phyloP scores from a whole-genome alignment of 345 rosid species.

The Dovyalis caffra region DNA sequence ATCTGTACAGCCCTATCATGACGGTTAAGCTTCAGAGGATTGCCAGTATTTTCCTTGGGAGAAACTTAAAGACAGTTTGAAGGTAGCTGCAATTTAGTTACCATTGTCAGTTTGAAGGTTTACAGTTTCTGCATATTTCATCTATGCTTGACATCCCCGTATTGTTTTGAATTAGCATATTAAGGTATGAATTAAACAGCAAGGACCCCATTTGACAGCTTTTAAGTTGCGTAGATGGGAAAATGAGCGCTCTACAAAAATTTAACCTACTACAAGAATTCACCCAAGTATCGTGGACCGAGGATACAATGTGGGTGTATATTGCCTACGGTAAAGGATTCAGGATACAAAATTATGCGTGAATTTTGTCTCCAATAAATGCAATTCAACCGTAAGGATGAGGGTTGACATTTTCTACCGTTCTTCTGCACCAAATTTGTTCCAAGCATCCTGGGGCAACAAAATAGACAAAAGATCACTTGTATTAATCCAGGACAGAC shows the following conservation, averaged over 20 bases:
- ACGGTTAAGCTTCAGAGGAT: too few species aligned
- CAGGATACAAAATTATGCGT: neutral
- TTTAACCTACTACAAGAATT: neutral
- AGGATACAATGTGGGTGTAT: neutral
- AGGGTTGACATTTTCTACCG: neutral
- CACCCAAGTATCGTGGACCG: neutral
- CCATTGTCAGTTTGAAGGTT: neutral
- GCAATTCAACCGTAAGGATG: neutral
- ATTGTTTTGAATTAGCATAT: too few species aligned
- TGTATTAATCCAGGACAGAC: neutral
- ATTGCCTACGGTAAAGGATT: neutral
- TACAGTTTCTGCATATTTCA: neutral
- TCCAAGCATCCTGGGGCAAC: constrained; percentile 32
- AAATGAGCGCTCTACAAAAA: neutral
- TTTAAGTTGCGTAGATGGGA: neutral
- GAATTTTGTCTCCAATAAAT: neutral
- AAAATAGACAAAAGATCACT: neutral
- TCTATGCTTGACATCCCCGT: neutral
- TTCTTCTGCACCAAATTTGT: constrained; percentile 28
- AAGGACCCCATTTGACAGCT: neutral
- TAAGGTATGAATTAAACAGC: neutral
- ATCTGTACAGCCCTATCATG: too few species aligned
- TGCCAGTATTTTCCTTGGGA: too few species aligned
- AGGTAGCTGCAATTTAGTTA: neutral
- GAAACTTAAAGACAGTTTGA: neutral